Conservation (phyloP, 768 basidiomycete genomes). For the Lentinus brumalis region DNA sequence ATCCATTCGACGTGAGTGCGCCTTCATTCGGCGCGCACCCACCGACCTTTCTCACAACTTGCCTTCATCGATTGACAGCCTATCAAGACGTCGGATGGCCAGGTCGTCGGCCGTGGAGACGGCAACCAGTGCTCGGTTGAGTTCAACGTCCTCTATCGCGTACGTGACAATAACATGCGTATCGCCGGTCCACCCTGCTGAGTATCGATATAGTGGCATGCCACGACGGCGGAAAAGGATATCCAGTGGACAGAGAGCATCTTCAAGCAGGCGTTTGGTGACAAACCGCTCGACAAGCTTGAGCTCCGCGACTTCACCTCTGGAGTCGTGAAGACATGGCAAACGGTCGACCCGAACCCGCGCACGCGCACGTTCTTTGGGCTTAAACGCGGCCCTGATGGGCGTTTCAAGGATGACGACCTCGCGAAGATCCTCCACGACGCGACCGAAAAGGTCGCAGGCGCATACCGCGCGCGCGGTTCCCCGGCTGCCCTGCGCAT, state of each 20-base stretch:
- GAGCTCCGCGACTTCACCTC: conserved; percentile 24
- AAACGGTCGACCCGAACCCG: conserved; percentile 24
- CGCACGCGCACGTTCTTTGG: conserved; percentile 34
- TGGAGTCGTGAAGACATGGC: conserved; percentile 19
- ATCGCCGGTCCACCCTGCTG: conserved; percentile 14
- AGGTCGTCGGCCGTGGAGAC: conserved; percentile 43
- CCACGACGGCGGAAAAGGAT: conserved; percentile 32
- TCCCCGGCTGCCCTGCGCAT: conserved; percentile 49
- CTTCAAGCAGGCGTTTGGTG: conserved; percentile 29
- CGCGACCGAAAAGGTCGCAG: conserved; percentile 48
- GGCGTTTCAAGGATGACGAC: conserved; percentile 54
- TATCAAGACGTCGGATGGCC: conserved; percentile 22
- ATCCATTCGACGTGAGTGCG: conserved; percentile 45
- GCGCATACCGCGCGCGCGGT: conserved; percentile 49
- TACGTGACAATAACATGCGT: conserved; percentile 18
- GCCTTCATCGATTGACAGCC: conserved; percentile 9
- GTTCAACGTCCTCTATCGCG: conserved; percentile 59
- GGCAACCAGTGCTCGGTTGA: conserved; percentile 80
- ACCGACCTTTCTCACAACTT: neutral
- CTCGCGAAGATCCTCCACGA: conserved; percentile 45
- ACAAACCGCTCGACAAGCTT: conserved; percentile 28
- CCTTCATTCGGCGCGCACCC: neutral
- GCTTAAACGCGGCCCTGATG: conserved; percentile 35
- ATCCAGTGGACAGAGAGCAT: conserved; percentile 35
- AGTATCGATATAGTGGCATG: conserved; percentile 33